These are phyloP conservation scores for Prunus armeniaca DNA, from an alignment of 306 rosid genomes.

Conservation along the genomic window DNA sequence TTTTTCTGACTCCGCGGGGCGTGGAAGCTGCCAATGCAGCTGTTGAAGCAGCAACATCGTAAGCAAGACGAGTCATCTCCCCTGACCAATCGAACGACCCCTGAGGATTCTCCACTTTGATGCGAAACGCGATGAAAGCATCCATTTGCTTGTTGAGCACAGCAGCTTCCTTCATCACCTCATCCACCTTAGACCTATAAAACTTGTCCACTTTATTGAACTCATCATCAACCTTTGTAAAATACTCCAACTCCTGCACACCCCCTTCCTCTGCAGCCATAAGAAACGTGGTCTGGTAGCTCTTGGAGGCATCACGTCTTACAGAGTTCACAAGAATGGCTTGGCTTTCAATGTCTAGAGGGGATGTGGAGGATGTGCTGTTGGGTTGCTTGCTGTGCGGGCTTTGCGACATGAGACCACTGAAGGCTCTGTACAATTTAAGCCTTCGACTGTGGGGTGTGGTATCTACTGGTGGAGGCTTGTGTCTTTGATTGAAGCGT, in stretches of 20 bases:
- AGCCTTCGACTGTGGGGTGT: constrained; percentile 27
- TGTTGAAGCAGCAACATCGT: constrained; percentile 44
- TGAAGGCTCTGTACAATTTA: constrained; percentile 60
- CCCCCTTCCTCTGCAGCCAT: constrained; percentile 61
- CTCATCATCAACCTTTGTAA: constrained; percentile 53
- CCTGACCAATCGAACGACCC: constrained; percentile 27
- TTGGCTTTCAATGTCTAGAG: constrained; percentile 55
- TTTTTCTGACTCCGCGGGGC: constrained; percentile 30
- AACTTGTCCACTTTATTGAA: constrained; percentile 63
- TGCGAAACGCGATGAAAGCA: constrained; percentile 61
- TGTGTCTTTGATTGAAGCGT: constrained; percentile 15
- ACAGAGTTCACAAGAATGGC: constrained; percentile 47
- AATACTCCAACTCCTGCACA: constrained; percentile 51
- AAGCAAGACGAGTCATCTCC: constrained; percentile 59
- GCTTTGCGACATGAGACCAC: constrained; percentile 50
- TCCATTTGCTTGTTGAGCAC: constrained; percentile 65
- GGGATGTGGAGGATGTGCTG: constrained; percentile 7
- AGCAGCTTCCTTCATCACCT: constrained; percentile 60
- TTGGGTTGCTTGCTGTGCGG: background rate
- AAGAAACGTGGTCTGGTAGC: constrained; percentile 47
- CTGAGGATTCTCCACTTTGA: constrained; percentile 60
- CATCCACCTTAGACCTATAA: constrained; percentile 45
- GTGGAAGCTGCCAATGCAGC: constrained; percentile 50
- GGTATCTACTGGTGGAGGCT: constrained; percentile 12
- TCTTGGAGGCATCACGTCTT: constrained; percentile 20